Base-by-base conservation (phyloP, 768 basidiomycete genomes). In the Mrakia gelida region DNA sequence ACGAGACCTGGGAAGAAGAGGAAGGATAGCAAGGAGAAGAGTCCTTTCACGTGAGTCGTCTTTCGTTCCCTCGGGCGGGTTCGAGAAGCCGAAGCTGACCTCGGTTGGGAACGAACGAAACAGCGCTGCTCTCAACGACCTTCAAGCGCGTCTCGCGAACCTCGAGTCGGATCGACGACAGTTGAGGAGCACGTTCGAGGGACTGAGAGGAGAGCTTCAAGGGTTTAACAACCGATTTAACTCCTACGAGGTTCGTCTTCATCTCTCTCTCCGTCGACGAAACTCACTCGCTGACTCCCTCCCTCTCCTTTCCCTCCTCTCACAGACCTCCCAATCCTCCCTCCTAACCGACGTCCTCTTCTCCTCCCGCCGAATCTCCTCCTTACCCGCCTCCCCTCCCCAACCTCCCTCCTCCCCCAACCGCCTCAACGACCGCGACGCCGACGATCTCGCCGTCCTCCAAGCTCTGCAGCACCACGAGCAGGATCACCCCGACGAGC, bases 171-270 rank as follows among this genome's bases (percentile, higher is more conserved):
- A 79, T 28, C 68, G 78, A 38, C 68, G 73, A 9, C 74, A 75
- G 23, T 52, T 71, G 8, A 43, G 73, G 30, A 70, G 73, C 16
- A 77, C 76, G 32, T 70, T 80, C 34, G 73, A 79, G 18, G 75
- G 65, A 3, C 73, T 80, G 26, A 79, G 76, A 38, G 76, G 77
- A 43, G 81, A 82, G 52, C 67, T 81, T 6, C 79, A 80, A 34
- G 80, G 80, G 26, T 65, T 81, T 30, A 79, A 79, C 43, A 71
- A 49, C 23, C 78, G 80, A 52, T 68, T 82, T n/a, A 80, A 80
- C 23, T 70, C 63, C 5, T 73, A 75, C 43, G 75, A 75, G 68
- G 78, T 79, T 23, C 65, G 67, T 78, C 41, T 43, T 65, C 71
- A 10, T 26, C 23, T 23, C 28, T 30, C 15, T 63, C 30, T 8